Base-by-base conservation (phyloP, 2,329 filamentous ascomycete genomes). In the Ilyonectria destructans region DNA sequence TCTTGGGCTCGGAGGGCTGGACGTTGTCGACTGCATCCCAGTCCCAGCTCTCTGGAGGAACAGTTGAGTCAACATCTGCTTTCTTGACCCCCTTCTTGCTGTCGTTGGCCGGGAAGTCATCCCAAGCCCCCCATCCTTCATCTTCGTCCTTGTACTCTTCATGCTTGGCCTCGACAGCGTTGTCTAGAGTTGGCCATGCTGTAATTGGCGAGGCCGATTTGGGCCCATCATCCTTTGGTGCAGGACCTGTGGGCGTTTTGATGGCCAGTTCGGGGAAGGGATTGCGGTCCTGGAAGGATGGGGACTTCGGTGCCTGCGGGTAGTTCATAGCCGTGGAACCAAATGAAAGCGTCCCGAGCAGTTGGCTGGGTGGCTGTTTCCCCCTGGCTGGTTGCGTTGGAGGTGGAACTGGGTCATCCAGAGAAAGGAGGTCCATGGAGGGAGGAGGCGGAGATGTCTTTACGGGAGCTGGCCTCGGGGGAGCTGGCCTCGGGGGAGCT, bases 61-160 rank as follows among this genome's bases (percentile, higher is more conserved):
- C 74, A 17, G 68, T 59, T 15, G 67, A 67, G 6, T 69, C 65
- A 4, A 62, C 56, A 35, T 64, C 69, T 35, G 56, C 5, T 26
- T 26, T 26, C 26, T 26, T 26, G 26, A 6, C 26, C 26, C 26
- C 65, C 21, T 75, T 67, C n/a, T 72, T 74, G 29, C 58, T 65
- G 45, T 71, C 58, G 37, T 62, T 59, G 10, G 62, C 59, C 19
- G 84, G 79, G 6, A 83, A 78, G 57, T 87, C 83, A 60, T 87
- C 84, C 79, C 87, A 88, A n/a, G 83, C 81, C 13, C 80, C 83
- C 88, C 87, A 89, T 37, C 85, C 83, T 43, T 86, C 83, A 17
- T 82, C 82, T 6, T 82, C 78, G 8, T 76, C 70, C 56, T 67
- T 72, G 43, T 54, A 58, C 46, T 55, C 62, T 29, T 54, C 55